phyloP scores from a whole-genome alignment of 257 asterid genomes.

The Solanum sitiens region DNA sequence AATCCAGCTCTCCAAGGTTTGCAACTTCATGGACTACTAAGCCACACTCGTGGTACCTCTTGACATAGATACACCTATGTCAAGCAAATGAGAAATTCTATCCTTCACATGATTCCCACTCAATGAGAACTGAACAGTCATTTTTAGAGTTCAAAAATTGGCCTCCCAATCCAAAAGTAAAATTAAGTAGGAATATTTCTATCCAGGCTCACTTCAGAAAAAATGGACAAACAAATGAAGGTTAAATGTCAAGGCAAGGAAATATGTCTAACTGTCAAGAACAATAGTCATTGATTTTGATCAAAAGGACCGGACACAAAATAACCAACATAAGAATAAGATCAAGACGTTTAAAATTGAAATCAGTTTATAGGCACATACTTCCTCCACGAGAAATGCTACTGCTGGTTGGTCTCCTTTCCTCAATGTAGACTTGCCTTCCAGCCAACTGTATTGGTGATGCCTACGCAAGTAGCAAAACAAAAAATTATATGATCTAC shows the following conservation, averaged over 20 bases:
- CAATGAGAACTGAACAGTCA: neutral
- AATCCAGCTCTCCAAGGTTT: neutral
- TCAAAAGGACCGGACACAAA: neutral
- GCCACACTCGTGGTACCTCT: neutral
- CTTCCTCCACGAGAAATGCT: slow-evolving; percentile 64
- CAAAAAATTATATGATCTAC: neutral
- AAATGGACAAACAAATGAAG: neutral
- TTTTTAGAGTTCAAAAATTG: neutral
- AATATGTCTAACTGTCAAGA: neutral
- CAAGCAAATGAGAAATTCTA: neutral
- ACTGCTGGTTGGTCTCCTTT: slow-evolving; percentile 41
- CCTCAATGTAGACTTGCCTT: slow-evolving; percentile 65
- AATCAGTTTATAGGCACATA: slow-evolving; percentile 22
- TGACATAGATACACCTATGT: neutral
- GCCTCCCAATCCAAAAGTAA: neutral
- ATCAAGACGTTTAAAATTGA: neutral
- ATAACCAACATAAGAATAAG: neutral
- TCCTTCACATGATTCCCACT: neutral
- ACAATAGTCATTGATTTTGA: neutral
- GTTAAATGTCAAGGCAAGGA: neutral
- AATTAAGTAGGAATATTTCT: neutral
- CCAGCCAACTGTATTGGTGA: slow-evolving; percentile 66
- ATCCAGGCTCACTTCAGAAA: neutral
- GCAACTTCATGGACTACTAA: neutral
- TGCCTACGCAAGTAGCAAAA: slow-evolving; percentile 31